Evolutionary conservation across 2,329 filamentous ascomycete genomes (phyloP).

Genomic region (Pseudocercospora macadamiae): DNA sequence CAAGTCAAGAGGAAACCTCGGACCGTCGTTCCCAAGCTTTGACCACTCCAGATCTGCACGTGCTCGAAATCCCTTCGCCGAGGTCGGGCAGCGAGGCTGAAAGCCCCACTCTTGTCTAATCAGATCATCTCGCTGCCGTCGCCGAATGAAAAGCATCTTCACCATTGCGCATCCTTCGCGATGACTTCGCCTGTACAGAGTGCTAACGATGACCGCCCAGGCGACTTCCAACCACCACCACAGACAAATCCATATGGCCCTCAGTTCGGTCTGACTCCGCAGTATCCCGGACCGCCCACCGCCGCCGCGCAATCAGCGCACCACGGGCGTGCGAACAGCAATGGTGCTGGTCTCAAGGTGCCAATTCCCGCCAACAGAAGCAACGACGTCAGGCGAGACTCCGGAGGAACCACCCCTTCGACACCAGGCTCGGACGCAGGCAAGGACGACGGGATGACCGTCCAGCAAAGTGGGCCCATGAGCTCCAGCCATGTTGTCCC

Average conservation of each 20-base stretch:
- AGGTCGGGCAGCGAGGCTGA: slow-evolving; percentile 7
- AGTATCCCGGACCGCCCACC: no score
- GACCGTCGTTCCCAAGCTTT: neutral
- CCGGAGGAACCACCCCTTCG: neutral
- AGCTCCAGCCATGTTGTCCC: slow-evolving; percentile 43
- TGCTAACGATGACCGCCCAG: slow-evolving; percentile 26
- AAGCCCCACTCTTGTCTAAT: slow-evolving; percentile 25
- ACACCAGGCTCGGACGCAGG: neutral
- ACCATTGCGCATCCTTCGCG: slow-evolving; percentile 17
- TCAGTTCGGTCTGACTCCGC: no score
- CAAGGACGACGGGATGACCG: slow-evolving; percentile 15
- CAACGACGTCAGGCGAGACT: neutral
- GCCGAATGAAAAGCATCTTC: slow-evolving; percentile 19
- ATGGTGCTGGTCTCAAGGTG: slow-evolving; percentile 11
- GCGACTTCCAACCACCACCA: neutral
- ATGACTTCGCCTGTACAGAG: slow-evolving; percentile 23
- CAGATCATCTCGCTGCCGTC: slow-evolving; percentile 30
- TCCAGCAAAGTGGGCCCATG: slow-evolving; percentile 39
- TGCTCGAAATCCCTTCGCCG: neutral
- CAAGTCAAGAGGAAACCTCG: neutral
- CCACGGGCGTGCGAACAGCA: slow-evolving; percentile 2
- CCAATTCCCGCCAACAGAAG: slow-evolving; percentile 9
- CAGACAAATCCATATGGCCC: neutral
- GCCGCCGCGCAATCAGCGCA: slow-evolving; percentile 4
- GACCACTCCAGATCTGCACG: neutral